Base-by-base conservation (phyloP, 306 rosid species). In the Quercus rubra region DNA sequence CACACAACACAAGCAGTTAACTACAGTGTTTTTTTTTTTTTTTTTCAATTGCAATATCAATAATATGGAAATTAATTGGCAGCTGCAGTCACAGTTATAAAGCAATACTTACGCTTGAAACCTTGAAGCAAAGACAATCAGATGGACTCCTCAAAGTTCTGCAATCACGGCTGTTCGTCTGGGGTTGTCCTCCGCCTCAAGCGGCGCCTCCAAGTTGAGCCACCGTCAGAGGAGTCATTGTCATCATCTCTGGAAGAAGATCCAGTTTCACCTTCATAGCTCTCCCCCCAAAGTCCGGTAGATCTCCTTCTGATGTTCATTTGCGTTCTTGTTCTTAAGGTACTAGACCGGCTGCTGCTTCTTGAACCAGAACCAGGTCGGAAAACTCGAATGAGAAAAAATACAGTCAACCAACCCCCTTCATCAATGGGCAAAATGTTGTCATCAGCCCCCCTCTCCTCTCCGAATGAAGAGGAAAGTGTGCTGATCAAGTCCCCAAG, bases 401-500 rank as follows among this genome's bases (percentile, higher is more conserved):
- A 88, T 30, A 94, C 97, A 64, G 98, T 96, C 46, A 95, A 88
- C 92, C 90, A 88, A 55, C 92, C 92, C 19, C 99, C 97, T 71
- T 91, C 93, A 76, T 90, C 99, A 1, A 88, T 86, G 15, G 98
- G 90, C 67, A 90, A 80, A 59, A 91, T 51, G 72, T 83, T 87
- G 62, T 91, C 98, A 83, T 92, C 98, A 64, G 46, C 46, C 12
- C 55, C 88, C 85, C 90, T 87, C 30, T 83, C 92, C 80, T 90
- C 98, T 75, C 92, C 98, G 64, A 93, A 87, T 71, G 99, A 90
- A 58, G 92, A 89, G 75, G 89, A 98, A 41, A 96, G 93, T 68
- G 98, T 90, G 88, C 99, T 88, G 63, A 96, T 89, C 64, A 96
- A 90, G 84, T 96, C 99, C 1, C 94, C 96, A 8, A 96, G 89